Base-by-base conservation (phyloP, 1,284 basidiomycete genomes). In the Cutaneotrichosporon spelunceum region DNA sequence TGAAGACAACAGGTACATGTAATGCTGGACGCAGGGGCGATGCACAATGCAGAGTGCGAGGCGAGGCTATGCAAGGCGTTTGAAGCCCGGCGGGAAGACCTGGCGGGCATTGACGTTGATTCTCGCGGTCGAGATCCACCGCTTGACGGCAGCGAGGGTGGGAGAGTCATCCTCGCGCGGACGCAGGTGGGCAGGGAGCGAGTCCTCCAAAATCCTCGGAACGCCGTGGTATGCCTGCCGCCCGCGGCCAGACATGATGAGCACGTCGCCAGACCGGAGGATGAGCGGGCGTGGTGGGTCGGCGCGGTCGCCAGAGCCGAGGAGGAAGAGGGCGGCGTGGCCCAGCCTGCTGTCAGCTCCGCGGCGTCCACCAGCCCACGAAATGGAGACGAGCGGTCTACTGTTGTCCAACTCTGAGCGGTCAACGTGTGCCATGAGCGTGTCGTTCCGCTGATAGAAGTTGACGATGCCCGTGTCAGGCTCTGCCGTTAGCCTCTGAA, bases 391-490 rank as follows among this genome's bases (percentile, higher is more conserved):
- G 0, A 96, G 83, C 0, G 93, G 93, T 2, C 90, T 66, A 26
- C 72, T 66, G 3, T 90, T 34, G 86, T 93, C 54, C 85, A 87
- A 72, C 76, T 96, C 93, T 21, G 91, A 91, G 24, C 90, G 88
- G 78, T 96, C 93, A 39, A 94, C 90, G 72, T 96, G 93, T 0
- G 85, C 93, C 88, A 95, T 95, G 26, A 96, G 84, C 0, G 91
- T 90, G 69, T 96, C 91, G 82, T 88, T 73, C 4, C 69, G 83
- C 74, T 92, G 90, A 74, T 93, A 92, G 71, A 91, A 95, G 75
- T 96, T 96, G 63, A 95, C 88, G 52, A 96, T 94, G 2, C 93
- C 93, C 13, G 92, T 91, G 74, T 94, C 92, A 2, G 91, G 90
- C n/a, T 56, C 61, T 64, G 52, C 4, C 4, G 53, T 64, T 50